Evolutionary conservation across 768 basidiomycete genomes (phyloP), one percentile per base, ranked within the genome.

Genomic region (Leccinum variicolor): DNA sequence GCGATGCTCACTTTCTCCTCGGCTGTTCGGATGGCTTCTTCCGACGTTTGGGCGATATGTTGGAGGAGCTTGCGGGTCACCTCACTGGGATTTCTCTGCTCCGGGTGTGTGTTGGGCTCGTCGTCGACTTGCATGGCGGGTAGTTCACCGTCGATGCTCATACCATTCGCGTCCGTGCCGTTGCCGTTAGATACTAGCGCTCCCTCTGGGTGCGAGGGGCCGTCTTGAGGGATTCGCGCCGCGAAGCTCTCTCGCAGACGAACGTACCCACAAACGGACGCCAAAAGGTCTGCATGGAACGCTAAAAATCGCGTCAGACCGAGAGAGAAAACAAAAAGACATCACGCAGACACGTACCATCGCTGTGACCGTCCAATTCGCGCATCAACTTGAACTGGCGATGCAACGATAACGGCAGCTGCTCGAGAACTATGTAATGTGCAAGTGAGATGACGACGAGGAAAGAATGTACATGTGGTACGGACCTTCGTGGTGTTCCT

Each of bases 1-100:
- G 90, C 86, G 17, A 92, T 77, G 62, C 84, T 89, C 29, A 88
- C 81, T 67, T 92, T 92, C 69, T 94, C 91, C 59, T 90, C 87
- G 11, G 84, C 82, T 4, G 84, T 79, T 4, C 83, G 81, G 10
- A 86, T 70, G 1, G 83, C 69, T 59, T 86, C 84, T 64, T 87
- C 87, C 13, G 81, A 75, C 8, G 85, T 69, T 60, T 78, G 78
- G 3, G 86, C 84, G 52, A 91, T 79, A 50, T 78, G 76, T 19
- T 82, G 75, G 26, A 91, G 76, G 59, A 87, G 68, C 55, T 78
- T 75, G 19, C 81, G 77, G 7, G 80, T 78, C 19, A 79, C 76
- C 48, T 70, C 64, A 39, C 75, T 68, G 13, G 61, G 58, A 50
- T 72, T 72, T 36, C 60, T 53, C 13, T 55, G 56, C 15, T 58